phyloP scores from a whole-genome alignment of 129 eudicot genomes.

The Sambucus nigra region DNA sequence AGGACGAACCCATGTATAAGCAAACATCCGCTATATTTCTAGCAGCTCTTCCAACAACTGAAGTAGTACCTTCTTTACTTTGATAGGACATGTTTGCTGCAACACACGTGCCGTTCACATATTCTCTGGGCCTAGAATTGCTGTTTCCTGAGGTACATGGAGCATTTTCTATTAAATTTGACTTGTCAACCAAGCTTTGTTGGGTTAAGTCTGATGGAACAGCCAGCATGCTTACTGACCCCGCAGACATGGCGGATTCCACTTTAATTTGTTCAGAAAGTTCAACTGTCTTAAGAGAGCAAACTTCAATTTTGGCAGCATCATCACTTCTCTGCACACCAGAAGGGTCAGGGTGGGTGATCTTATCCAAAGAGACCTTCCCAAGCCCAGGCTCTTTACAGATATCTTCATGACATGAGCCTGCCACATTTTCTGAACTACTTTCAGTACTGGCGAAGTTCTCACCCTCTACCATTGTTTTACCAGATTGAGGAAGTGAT shows the following conservation, averaged over 20 bases:
- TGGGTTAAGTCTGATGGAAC: constrained; percentile 13
- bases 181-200: constrained; percentile 12
- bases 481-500: constrained; percentile 13
- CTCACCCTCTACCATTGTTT: constrained; percentile 14
- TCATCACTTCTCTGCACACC: not conserved
- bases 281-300: not conserved
- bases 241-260: constrained; percentile 7
- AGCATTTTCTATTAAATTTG: constrained; percentile 19
- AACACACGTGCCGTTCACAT: constrained; percentile 6
- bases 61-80: constrained; percentile 12
- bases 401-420: constrained; percentile 14
- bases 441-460: constrained; percentile 23
- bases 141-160: constrained; percentile 15
- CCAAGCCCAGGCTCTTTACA: constrained; percentile 14
- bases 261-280: constrained; percentile 9
- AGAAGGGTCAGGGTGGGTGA: constrained; percentile 4
- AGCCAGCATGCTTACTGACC: constrained; percentile 15
- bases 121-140: constrained; percentile 10
- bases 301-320: constrained; percentile 3
- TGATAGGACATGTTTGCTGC: constrained; percentile 13
- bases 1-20: constrained; percentile 61
- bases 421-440: constrained; percentile 10
- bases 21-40: constrained; percentile 17
- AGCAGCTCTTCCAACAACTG: constrained; percentile 8
- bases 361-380: constrained; percentile 16